Conservation (phyloP, 345 rosid genomes). For the Leavenworthia alabamica region DNA sequence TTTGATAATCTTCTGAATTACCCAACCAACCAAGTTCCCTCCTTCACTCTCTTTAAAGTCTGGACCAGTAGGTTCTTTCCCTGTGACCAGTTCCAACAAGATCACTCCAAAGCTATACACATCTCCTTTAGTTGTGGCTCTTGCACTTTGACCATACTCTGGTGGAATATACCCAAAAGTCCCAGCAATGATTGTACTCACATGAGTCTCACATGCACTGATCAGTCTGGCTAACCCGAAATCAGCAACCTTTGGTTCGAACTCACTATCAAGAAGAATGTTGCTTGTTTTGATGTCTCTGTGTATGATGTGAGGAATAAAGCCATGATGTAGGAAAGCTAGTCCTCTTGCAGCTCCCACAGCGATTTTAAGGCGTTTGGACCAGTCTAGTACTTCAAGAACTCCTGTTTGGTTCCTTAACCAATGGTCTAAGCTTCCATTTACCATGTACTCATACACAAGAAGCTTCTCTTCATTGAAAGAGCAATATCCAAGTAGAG, state of each 20-base stretch:
- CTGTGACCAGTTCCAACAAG: slow-evolving; percentile 72
- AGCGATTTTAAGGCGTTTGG: slow-evolving; percentile 68
- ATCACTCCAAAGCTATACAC: slow-evolving; percentile 93
- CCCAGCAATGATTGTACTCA: slow-evolving; percentile 77
- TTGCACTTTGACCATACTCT: slow-evolving; percentile 82
- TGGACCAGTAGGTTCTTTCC: slow-evolving; percentile 92
- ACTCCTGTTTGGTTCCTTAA: slow-evolving; percentile 58
- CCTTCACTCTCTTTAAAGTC: slow-evolving; percentile 92
- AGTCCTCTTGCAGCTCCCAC: slow-evolving; percentile 73
- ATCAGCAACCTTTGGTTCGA: slow-evolving; percentile 86
- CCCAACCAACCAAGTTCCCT: slow-evolving; percentile 91
- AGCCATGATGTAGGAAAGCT: slow-evolving; percentile 80
- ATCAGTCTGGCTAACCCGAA: slow-evolving; percentile 86
- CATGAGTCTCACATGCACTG: slow-evolving; percentile 91
- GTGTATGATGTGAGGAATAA: slow-evolving; percentile 88
- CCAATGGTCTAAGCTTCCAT: slow-evolving; percentile 88
- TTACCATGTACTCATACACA: slow-evolving; percentile 83
- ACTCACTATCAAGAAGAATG: slow-evolving; percentile 59
- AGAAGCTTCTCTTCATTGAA: slow-evolving; percentile 79
- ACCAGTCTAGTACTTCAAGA: slow-evolving; percentile 66
- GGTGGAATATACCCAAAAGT: slow-evolving; percentile 92
- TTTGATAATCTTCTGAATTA: slow-evolving; percentile 57
- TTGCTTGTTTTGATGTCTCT: slow-evolving; percentile 90
- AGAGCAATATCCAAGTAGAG: slow-evolving; percentile 81
- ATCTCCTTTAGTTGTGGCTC: slow-evolving; percentile 75